Conservation (phyloP, 352 stramenopile species). For the Globisporangium polare region DNA sequence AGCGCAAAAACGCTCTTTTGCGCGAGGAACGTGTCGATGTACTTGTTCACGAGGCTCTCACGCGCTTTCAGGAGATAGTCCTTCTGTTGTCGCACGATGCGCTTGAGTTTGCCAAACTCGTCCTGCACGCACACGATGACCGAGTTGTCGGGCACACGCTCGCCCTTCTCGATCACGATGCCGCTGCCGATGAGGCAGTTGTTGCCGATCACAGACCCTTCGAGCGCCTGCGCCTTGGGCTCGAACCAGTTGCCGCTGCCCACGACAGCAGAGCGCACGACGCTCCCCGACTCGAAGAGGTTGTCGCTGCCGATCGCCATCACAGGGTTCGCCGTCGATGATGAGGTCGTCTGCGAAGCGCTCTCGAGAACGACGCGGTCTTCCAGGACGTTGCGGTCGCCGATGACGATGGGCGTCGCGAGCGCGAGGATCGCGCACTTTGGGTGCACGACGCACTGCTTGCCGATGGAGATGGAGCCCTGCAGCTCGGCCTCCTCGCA, state of each 20-base stretch:
- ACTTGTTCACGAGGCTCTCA: constrained; percentile 57
- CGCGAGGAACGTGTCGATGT: constrained; percentile 70
- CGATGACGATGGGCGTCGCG: constrained; percentile 37
- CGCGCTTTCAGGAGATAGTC: constrained; percentile 61
- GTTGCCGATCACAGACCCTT: constrained; percentile 64
- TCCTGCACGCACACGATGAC: constrained; percentile 67
- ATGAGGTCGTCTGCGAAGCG: constrained; percentile 6
- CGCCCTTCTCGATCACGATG: constrained; percentile 62
- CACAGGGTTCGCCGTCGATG: constrained; percentile 9
- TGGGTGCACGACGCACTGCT: constrained; percentile 46
- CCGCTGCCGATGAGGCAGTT: constrained; percentile 81
- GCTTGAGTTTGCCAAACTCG: constrained; percentile 19
- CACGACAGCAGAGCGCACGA: constrained; percentile 49
- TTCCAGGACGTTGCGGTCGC: constrained; percentile 73
- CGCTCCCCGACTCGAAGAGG: constrained; percentile 75
- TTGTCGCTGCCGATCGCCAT: constrained; percentile 66
- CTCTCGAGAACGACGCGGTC: constrained; percentile 46
- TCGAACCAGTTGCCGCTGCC: constrained; percentile 79
- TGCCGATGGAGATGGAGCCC: constrained; percentile 35
- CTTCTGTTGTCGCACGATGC: constrained; percentile 55
- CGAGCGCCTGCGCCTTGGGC: constrained; percentile 43
- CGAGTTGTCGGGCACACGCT: constrained; percentile 64
- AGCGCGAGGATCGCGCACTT: constrained; percentile 33
- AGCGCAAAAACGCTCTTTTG: constrained; percentile 71
- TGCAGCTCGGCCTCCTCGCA: constrained; percentile 47